These are phyloP conservation scores for Mortierella sp. DNA, from an alignment of 371 early-diverging fungal genomes.

Conservation along the genomic window DNA sequence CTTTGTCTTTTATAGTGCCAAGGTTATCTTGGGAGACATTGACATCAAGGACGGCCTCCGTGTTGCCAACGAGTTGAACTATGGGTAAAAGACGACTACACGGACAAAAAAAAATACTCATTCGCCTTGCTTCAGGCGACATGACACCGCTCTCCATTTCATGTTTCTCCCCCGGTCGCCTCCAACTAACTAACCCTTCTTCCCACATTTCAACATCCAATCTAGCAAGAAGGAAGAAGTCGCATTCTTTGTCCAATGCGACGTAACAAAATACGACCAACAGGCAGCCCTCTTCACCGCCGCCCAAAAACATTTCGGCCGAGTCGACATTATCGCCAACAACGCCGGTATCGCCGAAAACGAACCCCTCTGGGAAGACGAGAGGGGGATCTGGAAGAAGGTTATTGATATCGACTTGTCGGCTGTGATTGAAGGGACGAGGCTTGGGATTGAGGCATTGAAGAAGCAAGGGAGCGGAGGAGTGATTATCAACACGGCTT, in stretches of 20 bases:
- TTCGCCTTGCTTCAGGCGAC: too few species aligned
- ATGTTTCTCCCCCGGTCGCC: not conserved
- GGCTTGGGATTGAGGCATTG: constrained; percentile 77
- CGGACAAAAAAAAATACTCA: not conserved
- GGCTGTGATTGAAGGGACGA: constrained; percentile 75
- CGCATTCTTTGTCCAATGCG: constrained; percentile 62
- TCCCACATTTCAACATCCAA: not conserved
- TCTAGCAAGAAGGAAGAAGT: constrained; percentile 23
- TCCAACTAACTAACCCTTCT: too few species aligned
- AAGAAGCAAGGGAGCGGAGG: constrained; percentile 65
- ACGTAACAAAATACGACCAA: constrained; percentile 67
- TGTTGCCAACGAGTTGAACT: constrained; percentile 37
- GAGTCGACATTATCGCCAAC: constrained; percentile 71
- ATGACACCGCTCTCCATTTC: too few species aligned
- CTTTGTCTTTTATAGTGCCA: constrained; percentile 21
- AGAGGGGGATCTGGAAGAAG: constrained; percentile 62
- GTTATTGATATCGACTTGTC: constrained; percentile 77
- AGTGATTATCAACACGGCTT: constrained; percentile 84
- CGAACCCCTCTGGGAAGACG: constrained; percentile 54
- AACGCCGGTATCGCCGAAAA: constrained; percentile 74
- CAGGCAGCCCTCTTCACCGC: constrained; percentile 60
- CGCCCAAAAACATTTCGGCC: constrained; percentile 59
- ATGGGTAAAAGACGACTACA: constrained; percentile 11
- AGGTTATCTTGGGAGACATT: constrained; percentile 47
- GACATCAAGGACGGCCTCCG: constrained; percentile 33